Base-by-base conservation (phyloP, 164 flowering plant species). In the Annona cherimola region DNA sequence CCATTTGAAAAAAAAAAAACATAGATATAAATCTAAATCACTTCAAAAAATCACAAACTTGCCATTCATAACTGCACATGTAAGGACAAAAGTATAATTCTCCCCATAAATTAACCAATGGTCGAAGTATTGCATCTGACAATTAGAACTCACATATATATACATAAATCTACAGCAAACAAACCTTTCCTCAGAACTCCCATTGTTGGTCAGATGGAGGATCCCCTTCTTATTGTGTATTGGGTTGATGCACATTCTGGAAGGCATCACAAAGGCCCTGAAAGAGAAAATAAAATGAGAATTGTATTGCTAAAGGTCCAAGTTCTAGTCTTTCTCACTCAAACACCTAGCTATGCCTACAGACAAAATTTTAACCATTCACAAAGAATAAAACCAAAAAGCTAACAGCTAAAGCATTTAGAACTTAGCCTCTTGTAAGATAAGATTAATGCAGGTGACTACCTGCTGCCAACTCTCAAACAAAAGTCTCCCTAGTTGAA, bases 251-350 rank as follows among this genome's bases (percentile, higher is more conserved):
- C 99, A 95, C 89, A 95, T 90, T 81, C 95, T 84, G 20, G 99
- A 87, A 66, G 99, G 99, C 97, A 95, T 91, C 45, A 95, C 98
- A 73, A 95, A 91, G 20, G 92, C 87, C 75, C 99, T 95, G 83
- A 80, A 86, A 74, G 75, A 42, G 39, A 72, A 74, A 55, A 43
- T 45, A 4, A 67, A 61, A 42, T 11, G 18, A 46, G 55, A 40
- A 12, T 67, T 45, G 20, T 62, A 57, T 67, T 42, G 6, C 42
- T 12, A 6, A 40, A 35, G 16, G 42, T 42, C 63, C 1, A 6
- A 26, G 35, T 61, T 61, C 19, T 18, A 16, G 18, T 3, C 19
- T 16, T 61, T 61, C 35, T 20, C 20, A 18, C 26, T 26, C 63
- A 61, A 61, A 18, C 35, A 61, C 19, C 39, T 61, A 16, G 9